A percentile compares a stretch with the other conserved stretches of the same genome.
phyloP scores from a whole-genome alignment of 1,284 basidiomycete genomes.

The Xerocomus cyaneibrunnescens region DNA sequence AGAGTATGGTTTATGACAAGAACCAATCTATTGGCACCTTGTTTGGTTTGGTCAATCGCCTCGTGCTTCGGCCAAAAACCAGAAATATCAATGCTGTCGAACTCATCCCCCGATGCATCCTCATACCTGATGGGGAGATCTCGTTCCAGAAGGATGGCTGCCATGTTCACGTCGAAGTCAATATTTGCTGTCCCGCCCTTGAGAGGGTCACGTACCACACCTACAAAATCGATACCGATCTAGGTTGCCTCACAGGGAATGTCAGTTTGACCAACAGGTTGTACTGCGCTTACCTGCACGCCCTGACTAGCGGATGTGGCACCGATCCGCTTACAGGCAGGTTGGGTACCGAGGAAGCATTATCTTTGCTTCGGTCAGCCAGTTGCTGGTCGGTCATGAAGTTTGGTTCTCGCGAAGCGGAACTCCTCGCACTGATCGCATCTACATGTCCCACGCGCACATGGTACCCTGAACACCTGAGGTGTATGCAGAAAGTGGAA shows the following conservation, averaged over 20 bases:
- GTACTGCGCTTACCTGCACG: slow-evolving; percentile 47
- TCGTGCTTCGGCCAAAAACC: slow-evolving; percentile 38
- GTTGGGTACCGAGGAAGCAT: slow-evolving; percentile 48
- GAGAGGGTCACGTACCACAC: slow-evolving; percentile 30
- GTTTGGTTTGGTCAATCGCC: slow-evolving; percentile 37
- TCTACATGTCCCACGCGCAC: slow-evolving; percentile 36
- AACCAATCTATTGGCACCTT: slow-evolving; percentile 29
- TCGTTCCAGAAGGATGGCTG: slow-evolving; percentile 23
- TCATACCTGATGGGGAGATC: slow-evolving; percentile 42
- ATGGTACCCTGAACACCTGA: slow-evolving; percentile 42
- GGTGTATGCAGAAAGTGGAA: slow-evolving; percentile 38
- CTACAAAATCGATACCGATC: slow-evolving; percentile 40
- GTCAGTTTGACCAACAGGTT: slow-evolving; percentile 36
- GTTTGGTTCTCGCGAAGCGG: slow-evolving; percentile 30
- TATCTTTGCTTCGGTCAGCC: slow-evolving; percentile 40
- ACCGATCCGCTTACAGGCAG: slow-evolving; percentile 46
- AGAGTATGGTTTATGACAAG: slow-evolving; percentile 28
- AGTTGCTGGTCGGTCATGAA: slow-evolving; percentile 40
- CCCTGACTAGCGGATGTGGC: slow-evolving; percentile 41
- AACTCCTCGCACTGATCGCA: slow-evolving; percentile 37
- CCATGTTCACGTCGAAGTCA: slow-evolving; percentile 30
- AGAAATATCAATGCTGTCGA: neutral
- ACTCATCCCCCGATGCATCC: slow-evolving; percentile 19
- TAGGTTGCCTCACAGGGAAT: slow-evolving; percentile 40
- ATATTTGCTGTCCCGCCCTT: slow-evolving; percentile 1